Percentiles rank a stretch among this genome's conserved stretches.
These are phyloP conservation scores for Chlamydomonas sp. DNA, from an alignment of 139 green algal genomes.

Conservation along the genomic window DNA sequence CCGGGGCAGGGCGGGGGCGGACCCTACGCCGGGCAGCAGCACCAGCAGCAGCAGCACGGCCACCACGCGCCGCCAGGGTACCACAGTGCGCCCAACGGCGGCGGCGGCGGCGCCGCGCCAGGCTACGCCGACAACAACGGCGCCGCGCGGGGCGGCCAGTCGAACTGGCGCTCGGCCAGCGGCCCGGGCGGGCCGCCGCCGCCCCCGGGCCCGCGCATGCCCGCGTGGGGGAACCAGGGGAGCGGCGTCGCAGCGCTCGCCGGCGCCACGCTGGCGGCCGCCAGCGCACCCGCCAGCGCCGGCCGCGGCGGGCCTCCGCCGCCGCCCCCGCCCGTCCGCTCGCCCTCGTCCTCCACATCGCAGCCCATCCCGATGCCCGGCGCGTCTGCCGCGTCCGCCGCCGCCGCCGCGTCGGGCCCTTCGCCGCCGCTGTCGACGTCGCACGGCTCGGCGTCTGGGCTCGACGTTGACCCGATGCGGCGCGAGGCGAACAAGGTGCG, in stretches of 20 bases:
- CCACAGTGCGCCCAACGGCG: conserved; percentile 22
- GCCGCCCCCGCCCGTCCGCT: conserved; percentile 7
- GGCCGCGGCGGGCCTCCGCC: no score
- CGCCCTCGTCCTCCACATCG: not conserved
- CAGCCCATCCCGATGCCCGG: no score
- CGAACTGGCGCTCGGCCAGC: not conserved
- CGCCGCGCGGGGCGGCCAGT: not conserved
- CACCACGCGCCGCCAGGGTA: no score
- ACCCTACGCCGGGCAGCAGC: conserved; percentile 1
- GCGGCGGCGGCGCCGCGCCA: not conserved
- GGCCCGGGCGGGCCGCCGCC: no score
- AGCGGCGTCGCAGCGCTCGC: conserved; percentile 32
- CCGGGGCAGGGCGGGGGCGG: no score
- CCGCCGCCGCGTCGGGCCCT: no score
- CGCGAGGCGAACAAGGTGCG: conserved; percentile 32
- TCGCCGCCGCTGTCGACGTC: no score
- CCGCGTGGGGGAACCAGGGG: conserved; percentile 26
- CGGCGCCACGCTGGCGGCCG: not conserved
- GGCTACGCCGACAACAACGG: not conserved
- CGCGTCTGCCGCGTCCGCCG: no score
- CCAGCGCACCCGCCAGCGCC: no score
- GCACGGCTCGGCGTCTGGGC: no score
- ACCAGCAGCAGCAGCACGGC: no score
- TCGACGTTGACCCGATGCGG: conserved; percentile 23
- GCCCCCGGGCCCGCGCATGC: not conserved